A percentile compares a stretch with the other conserved stretches of the same genome.
phyloP scores from a whole-genome alignment of 352 stramenopile species.

The Thalassiosira sp. region DNA sequence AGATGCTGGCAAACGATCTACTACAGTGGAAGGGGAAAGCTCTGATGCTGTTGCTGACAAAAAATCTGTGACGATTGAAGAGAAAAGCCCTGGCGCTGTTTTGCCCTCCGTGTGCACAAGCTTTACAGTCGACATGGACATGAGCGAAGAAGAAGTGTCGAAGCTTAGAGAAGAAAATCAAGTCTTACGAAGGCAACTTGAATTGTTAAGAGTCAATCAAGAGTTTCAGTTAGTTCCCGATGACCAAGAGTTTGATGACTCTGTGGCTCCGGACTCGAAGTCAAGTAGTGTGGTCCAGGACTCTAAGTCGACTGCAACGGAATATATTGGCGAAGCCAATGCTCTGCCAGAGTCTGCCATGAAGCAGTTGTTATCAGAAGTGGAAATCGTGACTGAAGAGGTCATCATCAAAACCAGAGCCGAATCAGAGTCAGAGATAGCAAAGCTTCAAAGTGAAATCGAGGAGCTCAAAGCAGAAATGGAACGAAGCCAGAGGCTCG shows the following conservation, averaged over 20 bases:
- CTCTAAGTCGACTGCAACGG: neutral
- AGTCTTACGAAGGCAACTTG: too few species aligned
- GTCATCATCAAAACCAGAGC: slow-evolving; percentile 30
- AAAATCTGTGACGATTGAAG: slow-evolving; percentile 30
- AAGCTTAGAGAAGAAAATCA: too few species aligned
- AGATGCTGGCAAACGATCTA: neutral
- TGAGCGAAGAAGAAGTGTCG: slow-evolving; percentile 13
- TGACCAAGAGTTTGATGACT: slow-evolving; percentile 43
- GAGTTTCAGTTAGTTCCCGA: slow-evolving; percentile 10
- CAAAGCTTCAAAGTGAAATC: slow-evolving; percentile 23
- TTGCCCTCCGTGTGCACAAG: too few species aligned
- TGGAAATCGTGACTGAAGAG: slow-evolving; percentile 25
- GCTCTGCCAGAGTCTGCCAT: slow-evolving; percentile 12
- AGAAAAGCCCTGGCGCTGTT: too few species aligned
- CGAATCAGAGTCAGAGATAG: slow-evolving; percentile 19
- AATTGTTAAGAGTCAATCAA: slow-evolving; percentile 27
- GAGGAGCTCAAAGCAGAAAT: slow-evolving; percentile 23
- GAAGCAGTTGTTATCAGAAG: slow-evolving; percentile 26
- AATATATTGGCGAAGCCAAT: slow-evolving; percentile 14
- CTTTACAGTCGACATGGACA: too few species aligned
- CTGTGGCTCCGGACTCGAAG: slow-evolving; percentile 12
- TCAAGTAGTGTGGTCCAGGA: slow-evolving; percentile 17
- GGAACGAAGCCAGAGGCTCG: slow-evolving; percentile 14
- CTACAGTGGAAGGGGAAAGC: neutral
- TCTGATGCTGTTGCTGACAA: neutral